Base-by-base conservation (phyloP, 1,139 yeast species). In the Diutina scorzettiae region DNA sequence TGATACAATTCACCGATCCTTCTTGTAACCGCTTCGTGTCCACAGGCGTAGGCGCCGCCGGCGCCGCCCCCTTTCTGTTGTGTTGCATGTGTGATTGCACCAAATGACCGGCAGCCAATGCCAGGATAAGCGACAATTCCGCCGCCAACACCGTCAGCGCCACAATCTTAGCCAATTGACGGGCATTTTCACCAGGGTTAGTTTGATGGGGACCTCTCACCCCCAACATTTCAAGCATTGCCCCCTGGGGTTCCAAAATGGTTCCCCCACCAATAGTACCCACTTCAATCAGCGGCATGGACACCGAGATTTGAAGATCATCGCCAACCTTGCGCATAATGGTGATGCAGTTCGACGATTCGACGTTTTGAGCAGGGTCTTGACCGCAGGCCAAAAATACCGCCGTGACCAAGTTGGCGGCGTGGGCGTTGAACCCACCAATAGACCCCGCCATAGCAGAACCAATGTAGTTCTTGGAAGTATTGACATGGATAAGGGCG, bases 221-320 rank as follows among this genome's bases (percentile, higher is more conserved):
- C 32, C 97, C 97, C 49, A 93, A 71, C 52, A 93, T 68, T 53
- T 93, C 97, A 49, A 93, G 72, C 95, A 93, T 85, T 25, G 98
- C 86, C 41, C 89, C 84, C 66, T 93, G 99, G 30, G 99, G 96
- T 56, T 85, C 97, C 53, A 93, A 73, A 48, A 93, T 85, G 8
- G 99, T 93, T 58, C 99, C 98, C 48, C 99, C 98, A 47, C 99
- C 99, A 61, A 93, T 89, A 3, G 99, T 91, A 48, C 99, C 99
- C 40, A 91, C 98, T 66, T 93, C 99, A 52, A 93, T 87, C 23
- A 94, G 86, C 24, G 99, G 99, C 99, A 93, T 93, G 5, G 96
- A 84, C 18, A 91, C 98, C 3, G 96, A 84, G 43, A 93, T 82
- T 50, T 76, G 81, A 54, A 93, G 73, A 56, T 87, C 89, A 44